phyloP scores from a whole-genome alignment of 2,329 filamentous ascomycete genomes.

The Talaromyces atroroseus region DNA sequence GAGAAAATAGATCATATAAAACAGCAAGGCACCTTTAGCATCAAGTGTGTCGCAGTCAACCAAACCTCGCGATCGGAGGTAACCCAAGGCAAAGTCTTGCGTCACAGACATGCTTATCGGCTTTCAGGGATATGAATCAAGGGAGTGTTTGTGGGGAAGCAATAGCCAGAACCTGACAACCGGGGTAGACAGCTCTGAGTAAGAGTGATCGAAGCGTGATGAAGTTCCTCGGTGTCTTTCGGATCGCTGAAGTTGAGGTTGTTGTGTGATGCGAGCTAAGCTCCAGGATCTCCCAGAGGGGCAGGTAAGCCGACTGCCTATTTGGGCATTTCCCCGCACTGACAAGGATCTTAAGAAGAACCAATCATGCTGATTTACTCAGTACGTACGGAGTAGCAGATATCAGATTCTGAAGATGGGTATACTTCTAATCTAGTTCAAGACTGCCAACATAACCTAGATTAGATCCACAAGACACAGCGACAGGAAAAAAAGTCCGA shows the following conservation, averaged over 20 bases:
- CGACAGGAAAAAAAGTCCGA: too few species aligned
- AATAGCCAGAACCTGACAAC: too few species aligned
- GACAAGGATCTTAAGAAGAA: neutral
- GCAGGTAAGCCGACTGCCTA: slow-evolving; percentile 7
- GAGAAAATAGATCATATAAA: neutral
- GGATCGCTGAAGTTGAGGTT: neutral
- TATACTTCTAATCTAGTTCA: too few species aligned
- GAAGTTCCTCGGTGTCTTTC: neutral
- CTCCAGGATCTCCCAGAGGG: neutral
- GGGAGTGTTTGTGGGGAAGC: too few species aligned
- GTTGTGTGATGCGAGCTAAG: neutral
- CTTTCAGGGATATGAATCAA: neutral
- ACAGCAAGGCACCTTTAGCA: slow-evolving; percentile 33
- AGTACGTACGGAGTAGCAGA: neutral
- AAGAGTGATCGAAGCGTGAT: neutral
- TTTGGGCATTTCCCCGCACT: slow-evolving; percentile 1
- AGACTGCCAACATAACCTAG: too few species aligned
- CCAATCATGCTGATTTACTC: neutral
- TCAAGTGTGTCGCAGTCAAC: slow-evolving; percentile 52
- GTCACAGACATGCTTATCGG: neutral
- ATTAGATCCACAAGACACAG: too few species aligned
- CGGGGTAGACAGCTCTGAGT: too few species aligned
- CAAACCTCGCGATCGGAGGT: slow-evolving; percentile 16
- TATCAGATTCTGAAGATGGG: too few species aligned
- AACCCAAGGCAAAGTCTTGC: slow-evolving; percentile 4